phyloP scores from a whole-genome alignment of 208 protist genomes.

The Phytomonas sp. region DNA sequence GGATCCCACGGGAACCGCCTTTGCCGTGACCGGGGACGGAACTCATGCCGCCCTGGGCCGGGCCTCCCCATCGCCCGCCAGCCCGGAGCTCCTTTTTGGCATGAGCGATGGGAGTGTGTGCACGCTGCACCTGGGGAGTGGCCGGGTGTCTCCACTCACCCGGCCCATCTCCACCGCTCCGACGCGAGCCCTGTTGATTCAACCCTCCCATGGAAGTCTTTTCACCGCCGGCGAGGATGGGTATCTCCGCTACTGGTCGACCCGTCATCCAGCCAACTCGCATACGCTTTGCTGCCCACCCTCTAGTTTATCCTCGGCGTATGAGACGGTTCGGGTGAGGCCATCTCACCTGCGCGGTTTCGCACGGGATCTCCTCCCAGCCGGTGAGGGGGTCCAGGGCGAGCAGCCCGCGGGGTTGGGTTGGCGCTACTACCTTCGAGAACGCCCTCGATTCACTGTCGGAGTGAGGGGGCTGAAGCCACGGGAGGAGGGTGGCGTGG shows the following conservation, averaged over 20 bases:
- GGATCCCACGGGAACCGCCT: constrained; percentile 17
- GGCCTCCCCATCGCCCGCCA: no score
- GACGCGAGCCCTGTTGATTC: constrained; percentile 32
- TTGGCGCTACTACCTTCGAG: neutral
- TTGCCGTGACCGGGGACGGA: no score
- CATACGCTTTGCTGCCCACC: constrained; percentile 32
- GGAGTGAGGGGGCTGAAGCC: constrained; percentile 4
- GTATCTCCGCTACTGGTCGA: constrained; percentile 49
- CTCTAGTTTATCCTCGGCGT: constrained; percentile 7
- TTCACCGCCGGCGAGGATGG: constrained; percentile 64
- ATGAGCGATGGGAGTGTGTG: constrained; percentile 13
- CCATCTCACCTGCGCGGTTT: neutral
- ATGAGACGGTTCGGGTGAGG: neutral
- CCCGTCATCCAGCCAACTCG: constrained; percentile 19
- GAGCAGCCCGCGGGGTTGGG: neutral
- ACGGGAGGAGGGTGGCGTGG: neutral
- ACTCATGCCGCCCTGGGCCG: no score
- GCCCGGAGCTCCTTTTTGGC: constrained; percentile 28
- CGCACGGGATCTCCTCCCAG: neutral
- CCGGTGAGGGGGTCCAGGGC: neutral
- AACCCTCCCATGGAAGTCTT: constrained; percentile 31
- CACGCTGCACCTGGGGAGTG: constrained; percentile 6
- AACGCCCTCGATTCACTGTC: constrained; percentile 7
- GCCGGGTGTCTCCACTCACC: neutral
- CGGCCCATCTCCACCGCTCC: constrained; percentile 11